Base-by-base conservation (phyloP, 257 asterid genomes). In the Solanum rostratum region DNA sequence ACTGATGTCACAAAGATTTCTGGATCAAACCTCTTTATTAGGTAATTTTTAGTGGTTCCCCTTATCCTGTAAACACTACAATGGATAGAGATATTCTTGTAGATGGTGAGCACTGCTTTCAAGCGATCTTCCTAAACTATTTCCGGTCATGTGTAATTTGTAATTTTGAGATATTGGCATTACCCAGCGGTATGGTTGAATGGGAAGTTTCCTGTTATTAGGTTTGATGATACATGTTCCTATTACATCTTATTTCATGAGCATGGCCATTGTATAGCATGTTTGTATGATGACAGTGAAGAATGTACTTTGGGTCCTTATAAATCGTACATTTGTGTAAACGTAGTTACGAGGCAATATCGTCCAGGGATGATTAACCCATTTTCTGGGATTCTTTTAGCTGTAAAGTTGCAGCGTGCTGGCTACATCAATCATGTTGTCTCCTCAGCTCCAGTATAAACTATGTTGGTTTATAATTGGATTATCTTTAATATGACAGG, bases 1-100 rank as follows among this genome's bases (percentile, higher is more conserved):
- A 97, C 99, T 70, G 98, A 97, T 82, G 93, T 97, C 80, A 94
- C 85, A 71, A 87, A 89, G 88, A 93, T 97, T 86, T 89, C 71
- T 52, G 96, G 91, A 66, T 82, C 97, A 88, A 88, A 89, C 84
- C 90, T 90, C 84, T 97, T 97, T 88, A 91, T 97, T 86, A 97
- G 98, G 99, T 97, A 85, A 87, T n/a, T 37, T 83, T 45, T 85
- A 59, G 45, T 78, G 39, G 33, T 74, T 20, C 59, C 53, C 53
- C 4, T 65, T 62, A 55, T 29, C 57, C 74, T 10, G 63, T 59
- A 16, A 43, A 63, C 49, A 59, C 70, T 65, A 49, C 46, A 10
- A 27, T 78, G 15, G 24, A 5, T 78, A 50, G 63, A 50, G 12
- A 50, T 50, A 16, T 29, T 50, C 82, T 78, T 78, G 29, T 50